phyloP scores from a whole-genome alignment of 2,329 filamentous ascomycete species.

The Diaporthe amygdali region DNA sequence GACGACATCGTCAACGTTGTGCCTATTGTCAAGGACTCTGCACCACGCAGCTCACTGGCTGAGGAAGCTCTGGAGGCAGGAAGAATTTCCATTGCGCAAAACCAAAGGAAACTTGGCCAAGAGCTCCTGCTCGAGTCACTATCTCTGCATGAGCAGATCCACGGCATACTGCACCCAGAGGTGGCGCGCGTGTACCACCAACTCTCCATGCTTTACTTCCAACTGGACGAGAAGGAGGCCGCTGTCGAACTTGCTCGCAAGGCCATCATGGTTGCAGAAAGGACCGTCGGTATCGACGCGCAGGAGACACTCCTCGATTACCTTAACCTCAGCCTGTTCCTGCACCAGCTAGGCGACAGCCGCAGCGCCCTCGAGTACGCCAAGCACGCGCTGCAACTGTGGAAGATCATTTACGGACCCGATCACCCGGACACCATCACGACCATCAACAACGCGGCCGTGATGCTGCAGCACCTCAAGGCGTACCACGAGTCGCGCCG shows the following conservation, averaged over 20 bases:
- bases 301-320: constrained; percentile 94
- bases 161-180: constrained; percentile 95
- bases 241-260: constrained; percentile 96
- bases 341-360: constrained; percentile 91
- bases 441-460: constrained; percentile 96
- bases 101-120: constrained; percentile 94
- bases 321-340: constrained; percentile 91
- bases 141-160: constrained; percentile 97
- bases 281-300: constrained; percentile 91
- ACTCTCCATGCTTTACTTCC: constrained; percentile 94
- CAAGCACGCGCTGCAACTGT: constrained; percentile 90
- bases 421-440: constrained; percentile 98
- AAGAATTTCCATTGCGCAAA: constrained; percentile 92
- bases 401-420: constrained; percentile 95
- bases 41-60: constrained; percentile 86
- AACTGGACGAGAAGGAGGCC: constrained; percentile 95
- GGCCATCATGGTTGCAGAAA: constrained; percentile 93
- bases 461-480: constrained; percentile 97
- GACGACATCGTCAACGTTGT: constrained; percentile 93
- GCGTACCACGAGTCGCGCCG: constrained; percentile 91
- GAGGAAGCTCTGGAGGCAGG: constrained; percentile 97
- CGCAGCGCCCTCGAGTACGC: constrained; percentile 86
- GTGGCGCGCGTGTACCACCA: constrained; percentile 95
- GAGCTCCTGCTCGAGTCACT: constrained; percentile 95
- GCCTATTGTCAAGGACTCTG: constrained; percentile 93